Conservation (phyloP, 108 stramenopile species). For the Phaeodactylum tricornutum region DNA sequence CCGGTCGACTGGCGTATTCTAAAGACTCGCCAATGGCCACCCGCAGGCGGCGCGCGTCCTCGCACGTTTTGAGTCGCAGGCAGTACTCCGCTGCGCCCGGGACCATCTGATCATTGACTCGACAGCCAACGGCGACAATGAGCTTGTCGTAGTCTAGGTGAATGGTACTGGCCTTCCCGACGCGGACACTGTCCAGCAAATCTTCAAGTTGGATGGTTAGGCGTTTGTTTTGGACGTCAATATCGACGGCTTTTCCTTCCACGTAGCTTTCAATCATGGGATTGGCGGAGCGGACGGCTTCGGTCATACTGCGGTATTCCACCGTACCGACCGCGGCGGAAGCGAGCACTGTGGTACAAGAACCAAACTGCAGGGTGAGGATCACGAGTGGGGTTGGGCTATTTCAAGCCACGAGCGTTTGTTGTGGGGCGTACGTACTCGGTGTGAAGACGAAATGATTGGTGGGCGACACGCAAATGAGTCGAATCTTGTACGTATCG, state of each 20-base stretch:
- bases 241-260: conserved; percentile 31
- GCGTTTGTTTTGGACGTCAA: conserved; percentile 28
- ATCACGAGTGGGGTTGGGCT: too few relatives aligned
- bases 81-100: conserved; percentile 29
- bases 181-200: conserved; percentile 15
- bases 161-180: conserved; percentile 1
- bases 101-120: conserved; percentile 23
- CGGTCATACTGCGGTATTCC: conserved; percentile 62
- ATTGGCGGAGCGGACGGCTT: conserved; percentile 49
- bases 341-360: conserved; percentile 35
- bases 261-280: conserved; percentile 32
- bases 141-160: conserved; percentile 36
- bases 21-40: conserved; percentile 34
- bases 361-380: too few relatives aligned
- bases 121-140: conserved; percentile 42
- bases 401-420: too few relatives aligned
- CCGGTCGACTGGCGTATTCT: conserved; percentile 50
- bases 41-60: conserved; percentile 37
- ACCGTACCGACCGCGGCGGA: conserved; percentile 55
- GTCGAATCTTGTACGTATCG: conserved; percentile 37
- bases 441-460: conserved; percentile 80
- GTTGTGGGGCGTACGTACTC: conserved; percentile 1
- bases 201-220: conserved; percentile 36
- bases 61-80: conserved; percentile 27
- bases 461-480: conserved; percentile 49